A percentile compares a stretch with the other conserved stretches of the same genome.
Evolutionary conservation across 768 basidiomycete genomes (phyloP).

Genomic region (Agaricus sinodeliciosus): DNA sequence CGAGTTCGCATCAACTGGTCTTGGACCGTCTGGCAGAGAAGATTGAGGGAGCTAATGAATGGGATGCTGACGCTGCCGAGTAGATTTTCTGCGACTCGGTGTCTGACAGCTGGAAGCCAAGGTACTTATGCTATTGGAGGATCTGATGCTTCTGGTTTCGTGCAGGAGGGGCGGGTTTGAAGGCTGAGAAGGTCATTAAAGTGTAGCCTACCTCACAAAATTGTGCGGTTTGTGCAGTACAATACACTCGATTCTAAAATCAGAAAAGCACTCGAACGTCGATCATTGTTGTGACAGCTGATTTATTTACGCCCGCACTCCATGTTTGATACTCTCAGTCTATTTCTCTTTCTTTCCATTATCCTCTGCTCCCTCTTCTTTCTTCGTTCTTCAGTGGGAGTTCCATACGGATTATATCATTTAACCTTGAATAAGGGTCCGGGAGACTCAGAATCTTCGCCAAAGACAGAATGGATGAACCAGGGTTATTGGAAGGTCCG

Average conservation of each 20-base stretch:
- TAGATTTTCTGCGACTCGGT: background rate
- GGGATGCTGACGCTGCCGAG: too few species aligned
- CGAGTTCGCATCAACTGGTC: conserved; percentile 19
- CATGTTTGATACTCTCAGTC: background rate
- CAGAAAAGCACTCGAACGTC: too few species aligned
- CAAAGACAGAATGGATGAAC: conserved; percentile 64
- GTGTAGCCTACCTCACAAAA: too few species aligned
- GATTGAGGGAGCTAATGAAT: conserved; percentile 13
- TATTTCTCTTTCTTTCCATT: background rate
- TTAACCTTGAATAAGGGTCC: conserved; percentile 41
- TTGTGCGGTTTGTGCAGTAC: too few species aligned
- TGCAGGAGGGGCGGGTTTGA: too few species aligned
- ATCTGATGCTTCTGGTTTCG: too few species aligned
- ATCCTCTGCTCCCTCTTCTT: background rate
- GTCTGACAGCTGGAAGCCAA: too few species aligned
- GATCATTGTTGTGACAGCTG: too few species aligned
- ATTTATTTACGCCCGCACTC: background rate
- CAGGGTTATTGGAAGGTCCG: conserved; percentile 65
- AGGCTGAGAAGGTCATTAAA: too few species aligned
- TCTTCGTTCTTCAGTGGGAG: background rate
- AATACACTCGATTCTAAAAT: too few species aligned
- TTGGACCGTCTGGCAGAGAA: conserved; percentile 21
- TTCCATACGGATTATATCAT: conserved; percentile 51
- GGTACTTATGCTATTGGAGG: too few species aligned
- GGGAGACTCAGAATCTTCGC: conserved; percentile 23